These are phyloP conservation scores for Ampelocalamus luodianensis DNA, from an alignment of 176 grass and related monocot genomes.

Conservation along the genomic window DNA sequence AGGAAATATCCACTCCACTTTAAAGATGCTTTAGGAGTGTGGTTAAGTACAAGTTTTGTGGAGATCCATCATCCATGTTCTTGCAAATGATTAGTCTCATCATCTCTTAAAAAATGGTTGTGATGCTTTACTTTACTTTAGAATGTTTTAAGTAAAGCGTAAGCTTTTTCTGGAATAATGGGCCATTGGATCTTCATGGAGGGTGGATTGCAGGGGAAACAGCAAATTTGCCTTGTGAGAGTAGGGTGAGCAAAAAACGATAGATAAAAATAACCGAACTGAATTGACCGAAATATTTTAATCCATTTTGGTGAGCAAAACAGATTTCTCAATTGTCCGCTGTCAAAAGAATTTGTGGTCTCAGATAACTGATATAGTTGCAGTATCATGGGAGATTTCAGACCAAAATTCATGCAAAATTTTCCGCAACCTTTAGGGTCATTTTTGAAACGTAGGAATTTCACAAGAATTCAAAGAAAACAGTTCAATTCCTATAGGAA, in stretches of 20 bases:
- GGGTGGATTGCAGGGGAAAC: not conserved
- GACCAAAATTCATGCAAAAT: not conserved
- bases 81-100: conserved; percentile 41
- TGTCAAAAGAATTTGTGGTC: not conserved
- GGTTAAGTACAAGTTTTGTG: conserved; percentile 43
- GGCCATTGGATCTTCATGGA: not conserved
- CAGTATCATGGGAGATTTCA: not conserved
- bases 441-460: not conserved
- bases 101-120: not conserved
- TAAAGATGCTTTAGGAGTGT: conserved; percentile 33
- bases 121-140: not conserved
- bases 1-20: conserved; percentile 24
- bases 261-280: too few relatives aligned
- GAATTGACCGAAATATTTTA: too few relatives aligned
- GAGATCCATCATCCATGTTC: conserved; percentile 43
- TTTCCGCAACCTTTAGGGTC: not conserved
- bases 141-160: not conserved
- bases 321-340: not conserved
- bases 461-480: not conserved
- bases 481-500: not conserved
- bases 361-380: not conserved
- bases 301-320: too few relatives aligned
- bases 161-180: not conserved
- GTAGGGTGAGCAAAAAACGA: too few relatives aligned
- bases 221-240: too few relatives aligned